A percentile compares a stretch with the other conserved stretches of the same genome.
Conservation (phyloP, 2,329 filamentous ascomycete species). For the Lomentospora prolificans region DNA sequence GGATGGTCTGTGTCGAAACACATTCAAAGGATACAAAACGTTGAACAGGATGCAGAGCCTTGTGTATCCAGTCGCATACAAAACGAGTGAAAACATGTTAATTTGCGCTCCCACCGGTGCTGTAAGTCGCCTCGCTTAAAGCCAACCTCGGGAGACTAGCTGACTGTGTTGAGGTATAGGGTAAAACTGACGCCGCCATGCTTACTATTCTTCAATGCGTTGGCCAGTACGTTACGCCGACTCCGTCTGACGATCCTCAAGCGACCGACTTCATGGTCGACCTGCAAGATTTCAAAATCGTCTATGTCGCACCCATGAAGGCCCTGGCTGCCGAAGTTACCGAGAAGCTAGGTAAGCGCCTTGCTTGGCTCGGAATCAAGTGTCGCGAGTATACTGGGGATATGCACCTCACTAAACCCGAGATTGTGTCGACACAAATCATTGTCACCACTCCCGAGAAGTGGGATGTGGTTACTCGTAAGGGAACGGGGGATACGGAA, state of each 20-base stretch:
- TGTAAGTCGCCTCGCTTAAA: constrained; percentile 29
- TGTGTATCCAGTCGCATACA: constrained; percentile 90
- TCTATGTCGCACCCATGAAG: constrained; percentile 99
- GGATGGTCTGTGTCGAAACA: constrained; percentile 82
- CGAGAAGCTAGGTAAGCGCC: constrained; percentile 80
- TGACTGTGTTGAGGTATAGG: constrained; percentile 27
- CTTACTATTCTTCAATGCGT: constrained; percentile 87
- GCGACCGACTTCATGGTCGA: constrained; percentile 75
- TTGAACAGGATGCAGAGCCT: constrained; percentile 98
- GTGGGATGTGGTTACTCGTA: constrained; percentile 97
- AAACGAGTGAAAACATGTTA: constrained; percentile 95
- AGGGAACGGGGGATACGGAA: constrained; percentile 94
- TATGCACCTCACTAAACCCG: constrained; percentile 95
- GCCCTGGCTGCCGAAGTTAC: constrained; percentile 94
- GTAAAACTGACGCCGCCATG: constrained; percentile 98
- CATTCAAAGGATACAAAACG: constrained; percentile 86
- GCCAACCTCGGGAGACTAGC: background rate
- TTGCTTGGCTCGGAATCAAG: constrained; percentile 87
- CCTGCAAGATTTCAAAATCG: constrained; percentile 88
- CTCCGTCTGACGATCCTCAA: constrained; percentile 62
- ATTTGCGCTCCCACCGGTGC: constrained; percentile 97
- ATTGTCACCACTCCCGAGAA: constrained; percentile 98
- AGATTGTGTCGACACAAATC: constrained; percentile 93
- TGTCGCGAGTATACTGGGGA: constrained; percentile 94
- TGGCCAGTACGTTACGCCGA: constrained; percentile 73